Evolutionary conservation across 768 basidiomycete genomes (phyloP).

Genomic region (Suillus weaverae): DNA sequence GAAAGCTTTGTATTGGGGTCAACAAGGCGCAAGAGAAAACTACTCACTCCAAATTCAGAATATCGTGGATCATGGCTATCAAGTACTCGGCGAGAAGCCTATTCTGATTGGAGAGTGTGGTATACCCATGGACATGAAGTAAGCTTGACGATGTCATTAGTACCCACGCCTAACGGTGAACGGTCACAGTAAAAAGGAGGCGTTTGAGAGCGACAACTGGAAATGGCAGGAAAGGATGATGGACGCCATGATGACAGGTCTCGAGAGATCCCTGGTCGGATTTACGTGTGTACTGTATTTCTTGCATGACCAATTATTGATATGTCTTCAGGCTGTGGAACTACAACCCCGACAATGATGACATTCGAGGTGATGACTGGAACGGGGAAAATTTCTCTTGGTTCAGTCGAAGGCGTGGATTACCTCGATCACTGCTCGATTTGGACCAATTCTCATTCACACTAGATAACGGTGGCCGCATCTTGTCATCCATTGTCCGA

Average conservation of each 20-base stretch:
- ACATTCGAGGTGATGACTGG: conserved; percentile 82
- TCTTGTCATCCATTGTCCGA: conserved; percentile 77
- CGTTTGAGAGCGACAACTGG: conserved; percentile 73
- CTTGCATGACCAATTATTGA: neutral
- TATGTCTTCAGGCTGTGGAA: conserved; percentile 74
- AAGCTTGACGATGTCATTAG: conserved; percentile 21
- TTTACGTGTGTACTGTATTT: conserved; percentile 68
- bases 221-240: conserved; percentile 88
- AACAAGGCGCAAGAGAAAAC: conserved; percentile 76
- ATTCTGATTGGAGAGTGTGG: conserved; percentile 92
- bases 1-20: conserved; percentile 87
- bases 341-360: conserved; percentile 87
- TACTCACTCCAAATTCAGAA: conserved; percentile 80
- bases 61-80: conserved; percentile 68
- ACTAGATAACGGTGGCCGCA: conserved; percentile 80
- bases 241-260: conserved; percentile 85
- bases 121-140: conserved; percentile 98
- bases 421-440: conserved; percentile 54
- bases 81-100: conserved; percentile 76
- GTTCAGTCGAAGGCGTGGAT: conserved; percentile 68
- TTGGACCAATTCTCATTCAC: conserved; percentile 63
- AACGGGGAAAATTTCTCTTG: conserved; percentile 98
- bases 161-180: neutral
- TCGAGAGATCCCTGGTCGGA: conserved; percentile 74
- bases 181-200: conserved; percentile 57